Evolutionary conservation across 306 rosid species (phyloP).

Genomic region (Casuarina equisetifolia): DNA sequence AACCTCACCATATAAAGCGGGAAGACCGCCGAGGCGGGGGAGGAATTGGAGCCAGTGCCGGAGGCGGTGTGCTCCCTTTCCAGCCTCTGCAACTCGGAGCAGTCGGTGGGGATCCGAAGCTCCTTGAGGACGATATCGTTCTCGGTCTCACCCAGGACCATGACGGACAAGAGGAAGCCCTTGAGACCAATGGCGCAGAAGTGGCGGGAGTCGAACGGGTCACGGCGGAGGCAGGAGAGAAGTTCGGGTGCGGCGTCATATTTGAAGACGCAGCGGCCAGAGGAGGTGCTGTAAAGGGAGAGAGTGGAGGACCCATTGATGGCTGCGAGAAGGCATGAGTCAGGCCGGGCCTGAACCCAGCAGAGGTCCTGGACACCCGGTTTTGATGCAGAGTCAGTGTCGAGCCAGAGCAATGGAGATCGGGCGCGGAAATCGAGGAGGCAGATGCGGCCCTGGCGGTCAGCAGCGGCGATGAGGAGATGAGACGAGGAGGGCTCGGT

Average conservation of each 20-base stretch:
- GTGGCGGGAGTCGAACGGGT: slow-evolving; percentile 90
- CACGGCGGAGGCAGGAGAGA: slow-evolving; percentile 78
- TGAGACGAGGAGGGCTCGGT: slow-evolving; percentile 81
- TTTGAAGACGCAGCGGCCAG: slow-evolving; percentile 82
- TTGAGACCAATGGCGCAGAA: slow-evolving; percentile 76
- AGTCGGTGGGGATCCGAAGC: slow-evolving; percentile 63
- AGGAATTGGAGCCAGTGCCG: neutral
- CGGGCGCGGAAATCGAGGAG: slow-evolving; percentile 68
- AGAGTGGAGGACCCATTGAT: slow-evolving; percentile 72
- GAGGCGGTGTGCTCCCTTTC: slow-evolving; percentile 55
- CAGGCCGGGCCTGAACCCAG: slow-evolving; percentile 83
- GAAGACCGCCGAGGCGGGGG: slow-evolving; percentile 62
- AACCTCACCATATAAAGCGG: slow-evolving; percentile 59
- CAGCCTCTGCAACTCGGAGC: slow-evolving; percentile 56
- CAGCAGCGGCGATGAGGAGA: slow-evolving; percentile 88
- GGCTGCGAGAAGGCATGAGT: slow-evolving; percentile 59
- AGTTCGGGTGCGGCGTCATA: slow-evolving; percentile 77
- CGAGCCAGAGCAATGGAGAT: slow-evolving; percentile 68
- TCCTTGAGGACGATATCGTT: slow-evolving; percentile 59
- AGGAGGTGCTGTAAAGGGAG: slow-evolving; percentile 55
- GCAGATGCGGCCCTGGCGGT: slow-evolving; percentile 89
- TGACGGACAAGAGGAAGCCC: slow-evolving; percentile 68
- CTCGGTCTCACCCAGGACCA: slow-evolving; percentile 64
- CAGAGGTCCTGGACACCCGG: slow-evolving; percentile 80
- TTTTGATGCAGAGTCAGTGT: slow-evolving; percentile 46